Evolutionary conservation across 2,329 filamentous ascomycete genomes (phyloP), one percentile per base, ranked within the genome.

Genomic region (Diatrype stigma): DNA sequence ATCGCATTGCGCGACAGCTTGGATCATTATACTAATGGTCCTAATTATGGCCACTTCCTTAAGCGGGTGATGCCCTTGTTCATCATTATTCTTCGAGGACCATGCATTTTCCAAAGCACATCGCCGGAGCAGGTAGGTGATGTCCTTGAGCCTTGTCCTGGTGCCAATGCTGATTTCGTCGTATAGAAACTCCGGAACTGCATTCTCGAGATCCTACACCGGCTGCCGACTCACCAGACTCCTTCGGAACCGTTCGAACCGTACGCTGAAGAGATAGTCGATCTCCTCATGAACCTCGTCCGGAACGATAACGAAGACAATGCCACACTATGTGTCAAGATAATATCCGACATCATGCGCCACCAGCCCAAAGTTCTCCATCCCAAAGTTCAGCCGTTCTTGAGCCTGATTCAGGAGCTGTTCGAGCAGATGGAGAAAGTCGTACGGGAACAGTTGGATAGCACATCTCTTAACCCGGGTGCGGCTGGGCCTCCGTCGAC

Each of bases 221-320:
- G 94, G 56, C 73, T 99, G 44, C 84, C 84, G 6, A 78, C 91
- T 70, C 60, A 85, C 76, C 79, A 76, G n/a, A 83, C 79, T 37
- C 86, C 90, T 2, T 73, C 84, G 49, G 91, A 96, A 62, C 84
- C 84, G 1, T 86, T 96, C 71, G 92, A 97, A 67, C 88, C 86
- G 1, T 95, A 93, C 69, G 92, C 93, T 37, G 81, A 85, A 57
- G 90, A 95, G 66, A 86, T 96, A 54, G 90, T 96, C 53, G 92
- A 96, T 65, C 79, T 96, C 58, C 79, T 97, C 56, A 93, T 97
- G 85, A 81, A 83, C 49, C 75, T 99, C 52, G 91, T 97, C 53
- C 85, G 87, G 60, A 87, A 84, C 40, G 94, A 99, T 70, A 99
- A 99, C 63, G 94, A 99, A 72, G 94, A 99, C 56, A 99, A 99